A percentile compares a stretch with the other conserved stretches of the same genome.
Conservation (phyloP, 73 alveolate species). For the Effrenium voratum region DNA sequence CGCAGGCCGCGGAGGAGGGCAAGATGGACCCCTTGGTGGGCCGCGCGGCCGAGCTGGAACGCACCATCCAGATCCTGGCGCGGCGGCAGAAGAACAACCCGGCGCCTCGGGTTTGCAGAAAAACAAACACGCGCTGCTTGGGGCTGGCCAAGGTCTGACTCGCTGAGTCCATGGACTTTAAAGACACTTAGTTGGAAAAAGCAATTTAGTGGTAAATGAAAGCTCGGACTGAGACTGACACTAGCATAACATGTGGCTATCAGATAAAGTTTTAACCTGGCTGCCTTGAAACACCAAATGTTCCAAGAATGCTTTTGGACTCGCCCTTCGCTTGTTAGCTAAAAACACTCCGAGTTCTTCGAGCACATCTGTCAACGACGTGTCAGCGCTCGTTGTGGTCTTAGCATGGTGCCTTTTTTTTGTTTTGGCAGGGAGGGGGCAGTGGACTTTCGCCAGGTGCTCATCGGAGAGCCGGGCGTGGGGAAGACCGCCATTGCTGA, state of each 20-base stretch:
- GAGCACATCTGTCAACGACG: no score
- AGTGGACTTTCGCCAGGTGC: not conserved
- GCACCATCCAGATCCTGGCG: conserved; percentile 78
- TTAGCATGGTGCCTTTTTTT: not conserved
- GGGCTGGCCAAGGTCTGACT: no score
- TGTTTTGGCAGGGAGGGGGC: not conserved
- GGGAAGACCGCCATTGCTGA: conserved; percentile 94
- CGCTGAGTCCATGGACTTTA: no score
- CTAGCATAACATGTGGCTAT: not conserved
- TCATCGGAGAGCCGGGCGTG: conserved; percentile 94
- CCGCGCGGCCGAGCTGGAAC: conserved; percentile 64
- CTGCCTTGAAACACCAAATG: not conserved
- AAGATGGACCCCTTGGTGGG: conserved; percentile 88
- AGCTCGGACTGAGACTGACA: not conserved
- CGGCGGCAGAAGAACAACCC: conserved; percentile 94
- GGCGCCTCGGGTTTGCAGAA: conserved; percentile 28
- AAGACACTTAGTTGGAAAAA: no score
- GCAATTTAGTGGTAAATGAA: no score
- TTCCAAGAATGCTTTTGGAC: not conserved
- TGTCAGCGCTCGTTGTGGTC: no score
- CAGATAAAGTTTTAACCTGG: no score
- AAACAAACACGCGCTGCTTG: no score
- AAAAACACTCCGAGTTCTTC: not conserved
- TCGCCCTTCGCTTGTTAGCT: not conserved
- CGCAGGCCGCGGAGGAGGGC: conserved; percentile 91